A percentile compares a stretch with the other conserved stretches of the same genome.
phyloP scores from a whole-genome alignment of 1,284 basidiomycete genomes.

The Xerocomus nothofagi region DNA sequence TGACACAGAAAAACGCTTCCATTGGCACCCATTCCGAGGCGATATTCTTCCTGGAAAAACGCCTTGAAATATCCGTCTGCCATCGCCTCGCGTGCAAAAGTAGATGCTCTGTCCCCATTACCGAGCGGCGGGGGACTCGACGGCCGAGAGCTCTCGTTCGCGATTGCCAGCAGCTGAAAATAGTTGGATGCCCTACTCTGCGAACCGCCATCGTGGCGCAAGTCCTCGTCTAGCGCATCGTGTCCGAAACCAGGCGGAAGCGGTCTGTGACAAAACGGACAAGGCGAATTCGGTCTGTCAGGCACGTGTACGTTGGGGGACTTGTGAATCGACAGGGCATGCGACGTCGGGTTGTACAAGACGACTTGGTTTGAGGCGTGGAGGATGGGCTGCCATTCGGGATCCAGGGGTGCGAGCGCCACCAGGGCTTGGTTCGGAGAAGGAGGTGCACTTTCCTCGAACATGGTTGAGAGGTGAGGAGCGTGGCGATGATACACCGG shows the following conservation, averaged over 20 bases:
- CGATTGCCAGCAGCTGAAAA: constrained; percentile 68
- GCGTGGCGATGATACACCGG: background rate
- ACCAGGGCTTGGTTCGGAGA: constrained; percentile 35
- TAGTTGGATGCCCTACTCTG: constrained; percentile 65
- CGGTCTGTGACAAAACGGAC: constrained; percentile 71
- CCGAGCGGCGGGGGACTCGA: constrained; percentile 45
- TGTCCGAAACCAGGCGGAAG: constrained; percentile 42
- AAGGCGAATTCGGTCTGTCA: constrained; percentile 37
- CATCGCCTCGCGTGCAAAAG: constrained; percentile 66
- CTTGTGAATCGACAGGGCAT: constrained; percentile 72
- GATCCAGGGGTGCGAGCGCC: constrained; percentile 26
- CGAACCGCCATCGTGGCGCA: constrained; percentile 28
- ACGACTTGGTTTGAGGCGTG: constrained; percentile 85
- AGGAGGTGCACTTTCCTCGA: constrained; percentile 33
- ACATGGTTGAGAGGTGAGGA: constrained; percentile 20
- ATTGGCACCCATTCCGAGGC: constrained; percentile 90
- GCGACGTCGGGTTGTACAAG: constrained; percentile 83
- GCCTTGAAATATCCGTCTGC: constrained; percentile 82
- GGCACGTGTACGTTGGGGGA: constrained; percentile 31
- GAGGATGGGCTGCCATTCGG: constrained; percentile 68
- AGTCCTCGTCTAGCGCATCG: constrained; percentile 23
- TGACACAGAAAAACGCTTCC: constrained; percentile 87
- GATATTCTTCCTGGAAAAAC: constrained; percentile 86
- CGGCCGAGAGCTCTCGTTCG: constrained; percentile 65
- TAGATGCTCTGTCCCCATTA: constrained; percentile 23